Evolutionary conservation across 2,329 filamentous ascomycete species (phyloP).

Genomic region (Zasmidium citrigriseum): DNA sequence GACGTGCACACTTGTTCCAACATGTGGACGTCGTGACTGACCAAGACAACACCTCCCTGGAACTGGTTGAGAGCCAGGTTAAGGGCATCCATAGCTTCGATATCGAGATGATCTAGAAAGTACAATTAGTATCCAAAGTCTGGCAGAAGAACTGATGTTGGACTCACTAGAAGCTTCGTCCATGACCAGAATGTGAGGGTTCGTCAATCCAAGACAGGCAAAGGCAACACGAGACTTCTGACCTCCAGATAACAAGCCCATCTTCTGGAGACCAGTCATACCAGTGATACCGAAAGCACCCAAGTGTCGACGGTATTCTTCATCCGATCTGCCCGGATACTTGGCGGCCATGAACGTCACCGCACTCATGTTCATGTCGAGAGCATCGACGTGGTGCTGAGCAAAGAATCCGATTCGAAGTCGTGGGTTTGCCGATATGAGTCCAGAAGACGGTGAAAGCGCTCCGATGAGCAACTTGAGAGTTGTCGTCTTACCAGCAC

Average conservation of each 20-base stretch:
- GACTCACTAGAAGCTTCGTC: conserved; percentile 80
- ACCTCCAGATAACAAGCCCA: conserved; percentile 90
- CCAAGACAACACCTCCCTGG: conserved; percentile 95
- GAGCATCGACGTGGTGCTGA: conserved; percentile 95
- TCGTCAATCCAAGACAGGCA: conserved; percentile 88
- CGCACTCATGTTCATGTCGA: conserved; percentile 84
- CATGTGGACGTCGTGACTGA: conserved; percentile 97
- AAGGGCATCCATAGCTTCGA: conserved; percentile 95
- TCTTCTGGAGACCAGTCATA: conserved; percentile 94
- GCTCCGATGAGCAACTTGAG: conserved; percentile 94
- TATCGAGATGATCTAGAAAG: conserved; percentile 81
- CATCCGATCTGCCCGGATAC: conserved; percentile 88
- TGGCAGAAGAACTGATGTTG: neutral
- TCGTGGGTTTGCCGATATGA: conserved; percentile 86
- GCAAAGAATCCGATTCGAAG: conserved; percentile 95
- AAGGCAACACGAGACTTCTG: conserved; percentile 98
- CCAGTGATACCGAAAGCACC: conserved; percentile 86
- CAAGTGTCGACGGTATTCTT: conserved; percentile 93
- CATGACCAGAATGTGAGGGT: conserved; percentile 95
- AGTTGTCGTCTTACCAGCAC: conserved; percentile 98
- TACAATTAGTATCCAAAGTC: neutral
- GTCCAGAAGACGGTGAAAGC: conserved; percentile 71
- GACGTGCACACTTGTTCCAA: conserved; percentile 92
- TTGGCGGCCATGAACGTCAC: conserved; percentile 95
- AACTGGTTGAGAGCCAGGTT: conserved; percentile 81